Conservation (phyloP, 2,329 filamentous ascomycete species). For the Aspergillus pseudotamarii region DNA sequence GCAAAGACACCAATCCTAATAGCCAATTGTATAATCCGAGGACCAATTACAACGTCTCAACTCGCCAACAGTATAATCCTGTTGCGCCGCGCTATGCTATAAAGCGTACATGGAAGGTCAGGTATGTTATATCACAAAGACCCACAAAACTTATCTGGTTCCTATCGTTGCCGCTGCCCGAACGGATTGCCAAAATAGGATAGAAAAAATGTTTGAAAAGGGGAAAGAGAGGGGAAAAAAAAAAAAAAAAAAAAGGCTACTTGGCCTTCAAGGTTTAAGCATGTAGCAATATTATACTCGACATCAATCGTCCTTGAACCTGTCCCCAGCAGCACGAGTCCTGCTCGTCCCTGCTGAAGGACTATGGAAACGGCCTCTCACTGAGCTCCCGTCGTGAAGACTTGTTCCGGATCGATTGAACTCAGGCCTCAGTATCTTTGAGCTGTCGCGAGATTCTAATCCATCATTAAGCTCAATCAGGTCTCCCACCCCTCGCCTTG, state of each 20-base stretch:
- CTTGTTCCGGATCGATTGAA: constrained; percentile 20
- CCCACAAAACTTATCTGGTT: neutral
- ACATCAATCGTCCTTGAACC: constrained; percentile 35
- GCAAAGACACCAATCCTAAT: constrained; percentile 1
- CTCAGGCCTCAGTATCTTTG: constrained; percentile 22
- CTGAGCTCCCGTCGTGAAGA: constrained; percentile 22
- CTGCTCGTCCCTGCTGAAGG: constrained; percentile 37
- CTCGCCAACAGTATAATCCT: constrained; percentile 14
- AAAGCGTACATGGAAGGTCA: constrained; percentile 14
- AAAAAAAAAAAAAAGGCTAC: neutral
- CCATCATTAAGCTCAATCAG: constrained; percentile 49
- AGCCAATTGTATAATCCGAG: constrained; percentile 7
- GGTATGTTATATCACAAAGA: constrained; percentile 11
- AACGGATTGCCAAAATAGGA: constrained; percentile 8
- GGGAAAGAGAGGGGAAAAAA: neutral
- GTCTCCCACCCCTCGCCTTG: constrained; percentile 41
- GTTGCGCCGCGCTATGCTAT: constrained; percentile 25
- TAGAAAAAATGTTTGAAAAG: constrained; percentile 1
- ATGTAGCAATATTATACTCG: neutral
- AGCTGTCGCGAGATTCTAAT: constrained; percentile 30
- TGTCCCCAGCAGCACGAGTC: constrained; percentile 35
- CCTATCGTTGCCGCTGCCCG: constrained; percentile 6
- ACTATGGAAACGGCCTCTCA: constrained; percentile 29
- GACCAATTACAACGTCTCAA: constrained; percentile 12
- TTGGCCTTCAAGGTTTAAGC: neutral